Percentiles rank a stretch among this genome's conserved stretches.
Evolutionary conservation across 345 rosid species (phyloP).

Genomic region (Aquilaria sinensis): DNA sequence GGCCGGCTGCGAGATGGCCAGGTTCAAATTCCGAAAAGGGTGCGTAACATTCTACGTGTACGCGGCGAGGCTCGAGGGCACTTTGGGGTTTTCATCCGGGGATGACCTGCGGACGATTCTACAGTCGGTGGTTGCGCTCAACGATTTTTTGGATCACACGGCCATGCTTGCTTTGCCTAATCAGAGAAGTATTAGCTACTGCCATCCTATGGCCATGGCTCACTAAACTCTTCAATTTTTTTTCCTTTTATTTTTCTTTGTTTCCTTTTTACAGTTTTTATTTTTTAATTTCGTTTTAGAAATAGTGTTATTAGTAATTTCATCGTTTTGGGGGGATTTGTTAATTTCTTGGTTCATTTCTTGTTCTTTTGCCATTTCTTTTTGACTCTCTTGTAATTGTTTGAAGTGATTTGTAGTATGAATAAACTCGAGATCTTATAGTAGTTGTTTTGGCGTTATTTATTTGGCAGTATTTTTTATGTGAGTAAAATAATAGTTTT

Average conservation of each 20-base stretch:
- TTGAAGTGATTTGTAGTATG: constrained; percentile 11
- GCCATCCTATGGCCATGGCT: constrained; percentile 83
- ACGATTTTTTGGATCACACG: constrained; percentile 97
- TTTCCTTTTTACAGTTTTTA: constrained; percentile 6
- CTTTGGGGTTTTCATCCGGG: constrained; percentile 53
- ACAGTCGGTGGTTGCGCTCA: constrained; percentile 80
- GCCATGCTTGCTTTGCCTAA: constrained; percentile 93
- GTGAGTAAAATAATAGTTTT: no score
- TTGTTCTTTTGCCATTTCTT: background rate
- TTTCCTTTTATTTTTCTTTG: background rate
- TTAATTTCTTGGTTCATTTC: constrained; percentile 28
- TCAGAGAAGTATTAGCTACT: constrained; percentile 67
- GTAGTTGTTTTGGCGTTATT: no score
- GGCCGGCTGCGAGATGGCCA: constrained; percentile 72
- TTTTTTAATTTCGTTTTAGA: constrained; percentile 1
- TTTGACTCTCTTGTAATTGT: background rate
- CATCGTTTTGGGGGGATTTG: constrained; percentile 23
- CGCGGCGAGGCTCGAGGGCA: constrained; percentile 61
- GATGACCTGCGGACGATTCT: constrained; percentile 72
- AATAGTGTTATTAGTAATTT: constrained; percentile 14
- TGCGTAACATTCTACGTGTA: constrained; percentile 95
- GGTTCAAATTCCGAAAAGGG: constrained; percentile 94
- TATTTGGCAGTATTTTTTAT: no score
- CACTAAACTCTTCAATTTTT: constrained; percentile 26
- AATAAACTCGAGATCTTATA: constrained; percentile 13